phyloP scores from a whole-genome alignment of 176 grass and related monocot genomes.

The Aegilops tauschii region DNA sequence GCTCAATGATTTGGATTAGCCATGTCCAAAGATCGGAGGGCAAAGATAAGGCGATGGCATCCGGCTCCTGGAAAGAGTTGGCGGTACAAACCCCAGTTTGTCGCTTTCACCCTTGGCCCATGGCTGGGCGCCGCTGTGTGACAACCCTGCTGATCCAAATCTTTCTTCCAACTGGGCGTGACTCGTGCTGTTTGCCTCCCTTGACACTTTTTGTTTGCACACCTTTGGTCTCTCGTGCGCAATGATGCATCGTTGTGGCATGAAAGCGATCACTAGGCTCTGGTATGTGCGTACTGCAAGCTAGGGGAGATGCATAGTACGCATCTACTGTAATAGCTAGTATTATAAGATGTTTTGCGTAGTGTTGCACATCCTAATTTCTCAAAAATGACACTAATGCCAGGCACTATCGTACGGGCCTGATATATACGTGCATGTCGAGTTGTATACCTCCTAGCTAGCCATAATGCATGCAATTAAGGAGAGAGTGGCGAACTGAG shows the following conservation, averaged over 20 bases:
- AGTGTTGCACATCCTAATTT: neutral
- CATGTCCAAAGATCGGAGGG: slow-evolving; percentile 29
- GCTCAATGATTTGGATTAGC: slow-evolving; percentile 48
- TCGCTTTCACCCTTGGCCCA: slow-evolving; percentile 28
- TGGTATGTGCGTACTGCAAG: neutral
- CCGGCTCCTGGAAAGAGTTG: neutral
- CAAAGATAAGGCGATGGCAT: slow-evolving; percentile 36
- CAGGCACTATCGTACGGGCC: neutral
- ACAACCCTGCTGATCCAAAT: slow-evolving; percentile 32
- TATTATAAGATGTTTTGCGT: neutral
- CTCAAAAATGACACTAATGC: neutral
- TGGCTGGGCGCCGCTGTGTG: neutral
- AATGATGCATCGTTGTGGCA: slow-evolving; percentile 36
- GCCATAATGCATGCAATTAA: neutral
- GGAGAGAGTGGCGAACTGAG: too few species aligned
- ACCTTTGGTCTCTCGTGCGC: slow-evolving; percentile 52
- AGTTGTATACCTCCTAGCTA: neutral
- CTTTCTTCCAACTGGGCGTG: slow-evolving; percentile 11
- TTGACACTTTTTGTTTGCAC: slow-evolving; percentile 41
- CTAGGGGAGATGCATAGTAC: neutral
- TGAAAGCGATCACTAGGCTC: neutral
- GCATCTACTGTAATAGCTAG: neutral
- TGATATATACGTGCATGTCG: neutral
- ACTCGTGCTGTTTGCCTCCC: slow-evolving; percentile 30
- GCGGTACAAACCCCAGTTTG: slow-evolving; percentile 34